Conservation (phyloP, 2,329 filamentous ascomycete species). For the Paracorniculantispora psalliotae region DNA sequence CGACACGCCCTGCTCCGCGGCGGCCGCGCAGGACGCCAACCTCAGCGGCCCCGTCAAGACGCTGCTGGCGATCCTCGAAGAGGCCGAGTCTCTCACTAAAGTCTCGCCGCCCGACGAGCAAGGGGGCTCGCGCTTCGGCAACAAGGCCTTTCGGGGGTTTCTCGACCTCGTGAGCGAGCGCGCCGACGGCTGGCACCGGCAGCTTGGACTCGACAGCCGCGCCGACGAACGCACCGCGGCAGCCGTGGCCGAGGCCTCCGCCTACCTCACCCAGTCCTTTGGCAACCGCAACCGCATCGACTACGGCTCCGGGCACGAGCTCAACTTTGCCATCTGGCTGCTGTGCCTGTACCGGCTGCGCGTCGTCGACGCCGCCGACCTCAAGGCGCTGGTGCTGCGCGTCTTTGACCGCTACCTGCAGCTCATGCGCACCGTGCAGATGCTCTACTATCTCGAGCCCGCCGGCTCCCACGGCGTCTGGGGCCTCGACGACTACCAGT, state of each 20-base stretch:
- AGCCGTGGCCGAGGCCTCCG: constrained; percentile 62
- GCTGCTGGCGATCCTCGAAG: constrained; percentile 65
- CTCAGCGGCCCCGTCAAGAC: constrained; percentile 56
- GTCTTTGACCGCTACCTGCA: constrained; percentile 79
- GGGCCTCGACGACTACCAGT: constrained; percentile 97
- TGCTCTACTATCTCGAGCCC: constrained; percentile 92
- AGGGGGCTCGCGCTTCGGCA: constrained; percentile 86
- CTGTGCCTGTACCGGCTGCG: constrained; percentile 83
- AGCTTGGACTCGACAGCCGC: constrained; percentile 48
- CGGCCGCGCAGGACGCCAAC: constrained; percentile 47
- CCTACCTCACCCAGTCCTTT: constrained; percentile 78
- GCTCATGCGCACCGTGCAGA: constrained; percentile 84
- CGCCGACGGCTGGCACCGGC: constrained; percentile 60
- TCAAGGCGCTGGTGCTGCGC: constrained; percentile 67
- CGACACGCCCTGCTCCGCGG: constrained; percentile 58
- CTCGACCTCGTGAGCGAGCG: constrained; percentile 62
- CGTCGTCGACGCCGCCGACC: constrained; percentile 59
- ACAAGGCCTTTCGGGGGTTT: constrained; percentile 82
- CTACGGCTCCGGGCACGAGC: constrained; percentile 94
- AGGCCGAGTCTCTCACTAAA: constrained; percentile 61
- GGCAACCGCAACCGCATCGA: constrained; percentile 86
- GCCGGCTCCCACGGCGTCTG: constrained; percentile 96
- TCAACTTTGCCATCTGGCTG: constrained; percentile 96
- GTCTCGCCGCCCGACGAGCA: constrained; percentile 78
- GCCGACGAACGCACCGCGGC: constrained; percentile 34